Conservation (phyloP, 2,329 filamentous ascomycete species). For the Diaporthe sp. region DNA sequence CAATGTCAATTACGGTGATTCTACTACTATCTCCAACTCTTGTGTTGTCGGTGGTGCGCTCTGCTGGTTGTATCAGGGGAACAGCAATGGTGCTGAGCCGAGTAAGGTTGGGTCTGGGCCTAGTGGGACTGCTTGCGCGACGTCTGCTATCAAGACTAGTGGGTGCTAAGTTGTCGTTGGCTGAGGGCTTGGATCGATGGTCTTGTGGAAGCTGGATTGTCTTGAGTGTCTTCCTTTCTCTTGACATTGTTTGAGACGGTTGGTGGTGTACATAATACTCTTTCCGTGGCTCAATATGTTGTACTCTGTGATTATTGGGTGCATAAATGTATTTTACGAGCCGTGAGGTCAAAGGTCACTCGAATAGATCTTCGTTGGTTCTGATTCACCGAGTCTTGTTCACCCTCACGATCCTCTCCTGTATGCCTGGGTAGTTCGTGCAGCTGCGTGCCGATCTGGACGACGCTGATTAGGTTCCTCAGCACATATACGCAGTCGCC, state of each 20-base stretch:
- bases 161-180: slow-evolving; percentile 39
- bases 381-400: too few relatives aligned
- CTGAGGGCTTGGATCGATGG: neutral
- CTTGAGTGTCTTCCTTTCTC: neutral
- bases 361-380: neutral
- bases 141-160: slow-evolving; percentile 42
- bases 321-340: neutral
- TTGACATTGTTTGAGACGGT: neutral
- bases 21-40: slow-evolving; percentile 42
- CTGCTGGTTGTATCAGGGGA: slow-evolving; percentile 42
- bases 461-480: too few relatives aligned
- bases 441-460: too few relatives aligned
- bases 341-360: neutral
- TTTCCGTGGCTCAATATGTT: neutral
- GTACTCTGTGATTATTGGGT: neutral
- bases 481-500: neutral
- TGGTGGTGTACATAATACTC: neutral
- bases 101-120: slow-evolving; percentile 43
- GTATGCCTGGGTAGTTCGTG: too few relatives aligned
- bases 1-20: slow-evolving; percentile 62
- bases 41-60: slow-evolving; percentile 31
- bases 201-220: neutral
- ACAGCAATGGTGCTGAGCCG: slow-evolving; percentile 42
- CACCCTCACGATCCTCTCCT: too few relatives aligned
- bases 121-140: slow-evolving; percentile 41